Evolutionary conservation across 129 eudicot species (phyloP).

Genomic region (Solidago caesia): DNA sequence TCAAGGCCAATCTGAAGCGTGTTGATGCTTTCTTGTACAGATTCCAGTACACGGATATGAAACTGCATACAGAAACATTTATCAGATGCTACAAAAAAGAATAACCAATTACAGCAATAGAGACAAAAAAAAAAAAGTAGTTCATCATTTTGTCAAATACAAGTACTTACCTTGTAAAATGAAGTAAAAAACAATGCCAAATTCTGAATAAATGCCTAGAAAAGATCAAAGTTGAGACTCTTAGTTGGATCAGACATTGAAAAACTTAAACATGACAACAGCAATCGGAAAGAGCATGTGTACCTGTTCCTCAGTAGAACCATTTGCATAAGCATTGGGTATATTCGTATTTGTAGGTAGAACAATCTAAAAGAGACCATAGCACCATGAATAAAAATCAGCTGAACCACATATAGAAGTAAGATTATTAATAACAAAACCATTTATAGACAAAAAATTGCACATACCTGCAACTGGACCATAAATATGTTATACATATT

Average conservation of each 20-base stretch:
- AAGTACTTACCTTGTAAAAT: slow-evolving; percentile 71
- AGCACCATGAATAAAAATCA: slow-evolving; percentile 12
- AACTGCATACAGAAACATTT: slow-evolving; percentile 43
- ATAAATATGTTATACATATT: slow-evolving; percentile 78
- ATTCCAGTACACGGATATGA: slow-evolving; percentile 85
- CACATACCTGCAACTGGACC: slow-evolving; percentile 81
- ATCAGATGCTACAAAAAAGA: slow-evolving; percentile 8
- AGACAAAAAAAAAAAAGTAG: neutral
- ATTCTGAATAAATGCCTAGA: slow-evolving; percentile 95
- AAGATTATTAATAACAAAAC: neutral
- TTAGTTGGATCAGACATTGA: slow-evolving; percentile 11
- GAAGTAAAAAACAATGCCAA: slow-evolving; percentile 93
- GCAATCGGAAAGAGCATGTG: neutral
- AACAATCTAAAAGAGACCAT: slow-evolving; percentile 46
- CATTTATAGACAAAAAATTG: neutral
- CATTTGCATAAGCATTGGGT: slow-evolving; percentile 81
- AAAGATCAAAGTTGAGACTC: slow-evolving; percentile 6
- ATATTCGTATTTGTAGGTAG: slow-evolving; percentile 72
- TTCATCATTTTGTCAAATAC: neutral
- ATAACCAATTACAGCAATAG: neutral
- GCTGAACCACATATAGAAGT: neutral
- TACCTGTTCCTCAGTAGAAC: slow-evolving; percentile 92
- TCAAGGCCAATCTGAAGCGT: slow-evolving; percentile 72
- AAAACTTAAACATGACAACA: neutral
- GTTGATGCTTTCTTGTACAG: slow-evolving; percentile 74